Evolutionary conservation across 805 yeast species (phyloP).

Genomic region (Candida xyloterini): DNA sequence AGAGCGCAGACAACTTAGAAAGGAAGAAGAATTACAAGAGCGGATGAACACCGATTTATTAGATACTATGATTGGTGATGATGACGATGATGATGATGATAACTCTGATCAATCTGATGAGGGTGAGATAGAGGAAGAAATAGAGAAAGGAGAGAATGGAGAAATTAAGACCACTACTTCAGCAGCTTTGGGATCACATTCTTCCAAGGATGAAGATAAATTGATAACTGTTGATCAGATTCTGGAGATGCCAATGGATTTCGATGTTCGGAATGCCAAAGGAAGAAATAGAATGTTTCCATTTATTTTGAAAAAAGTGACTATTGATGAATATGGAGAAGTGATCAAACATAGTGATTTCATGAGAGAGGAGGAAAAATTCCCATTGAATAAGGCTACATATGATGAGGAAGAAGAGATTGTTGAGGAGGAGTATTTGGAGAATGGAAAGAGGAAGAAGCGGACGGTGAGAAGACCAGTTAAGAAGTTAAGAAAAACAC

Average conservation of each 20-base stretch:
- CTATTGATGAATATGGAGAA: constrained; percentile 87
- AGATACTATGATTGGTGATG: constrained; percentile 32
- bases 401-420: constrained; percentile 22
- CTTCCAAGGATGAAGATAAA: constrained; percentile 22
- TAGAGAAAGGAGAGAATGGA: constrained; percentile 28
- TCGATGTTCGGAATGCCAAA: constrained; percentile 49
- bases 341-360: constrained; percentile 65
- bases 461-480: constrained; percentile 11
- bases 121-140: constrained; percentile 16
- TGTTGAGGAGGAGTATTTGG: constrained; percentile 27
- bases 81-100: constrained; percentile 26
- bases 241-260: constrained; percentile 47
- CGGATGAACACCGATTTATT: constrained; percentile 32
- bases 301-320: constrained; percentile 51
- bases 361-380: constrained; percentile 48
- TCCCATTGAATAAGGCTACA: constrained; percentile 30
- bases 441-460: constrained; percentile 23
- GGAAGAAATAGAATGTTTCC: constrained; percentile 75
- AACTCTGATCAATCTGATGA: constrained; percentile 19
- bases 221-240: constrained; percentile 36
- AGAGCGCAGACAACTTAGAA: constrained; percentile 41
- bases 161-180: constrained; percentile 21
- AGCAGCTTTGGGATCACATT: constrained; percentile 13
- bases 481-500: constrained; percentile 37
- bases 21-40: constrained; percentile 32